These are phyloP conservation scores for Lolium rigidum DNA, from an alignment of 176 grass and related monocot species.

Conservation along the genomic window DNA sequence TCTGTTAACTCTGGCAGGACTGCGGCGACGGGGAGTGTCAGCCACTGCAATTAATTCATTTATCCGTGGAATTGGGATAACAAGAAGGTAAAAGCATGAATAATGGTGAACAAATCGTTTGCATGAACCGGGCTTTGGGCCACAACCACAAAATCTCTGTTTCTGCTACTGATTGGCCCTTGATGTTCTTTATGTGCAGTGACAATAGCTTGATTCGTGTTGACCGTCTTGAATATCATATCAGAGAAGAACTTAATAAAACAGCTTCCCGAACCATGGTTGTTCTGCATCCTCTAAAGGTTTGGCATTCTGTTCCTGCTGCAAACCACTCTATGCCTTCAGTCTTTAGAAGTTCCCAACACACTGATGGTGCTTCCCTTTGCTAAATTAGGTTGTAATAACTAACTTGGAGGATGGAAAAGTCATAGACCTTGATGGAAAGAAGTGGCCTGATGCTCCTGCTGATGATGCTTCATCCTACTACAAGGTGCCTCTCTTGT, in stretches of 20 bases:
- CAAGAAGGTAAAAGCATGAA: conserved; percentile 73
- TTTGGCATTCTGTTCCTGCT: conserved; percentile 29
- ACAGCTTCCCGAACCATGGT: conserved; percentile 72
- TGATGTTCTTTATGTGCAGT: no score
- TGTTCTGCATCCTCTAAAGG: conserved; percentile 93
- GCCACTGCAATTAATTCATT: conserved; percentile 89
- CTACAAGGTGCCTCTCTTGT: conserved; percentile 75
- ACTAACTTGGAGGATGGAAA: conserved; percentile 88
- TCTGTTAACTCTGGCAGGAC: conserved; percentile 87
- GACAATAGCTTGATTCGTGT: no score
- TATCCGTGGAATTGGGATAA: conserved; percentile 93
- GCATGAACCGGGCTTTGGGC: no score
- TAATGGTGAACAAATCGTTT: no score
- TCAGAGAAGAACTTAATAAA: no score
- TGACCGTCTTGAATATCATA: no score
- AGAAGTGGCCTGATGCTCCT: conserved; percentile 98
- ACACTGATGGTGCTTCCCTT: conserved; percentile 7
- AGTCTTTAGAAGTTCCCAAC: conserved; percentile 14
- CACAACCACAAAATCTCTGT: no score
- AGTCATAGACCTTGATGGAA: conserved; percentile 87
- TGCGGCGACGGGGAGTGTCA: conserved; percentile 84
- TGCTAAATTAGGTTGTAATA: conserved; percentile 79
- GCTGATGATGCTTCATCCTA: conserved; percentile 74
- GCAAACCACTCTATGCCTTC: neutral
- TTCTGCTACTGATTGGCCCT: no score